Conservation (phyloP, 805 yeast genomes). For the Lipomyces kockii region DNA sequence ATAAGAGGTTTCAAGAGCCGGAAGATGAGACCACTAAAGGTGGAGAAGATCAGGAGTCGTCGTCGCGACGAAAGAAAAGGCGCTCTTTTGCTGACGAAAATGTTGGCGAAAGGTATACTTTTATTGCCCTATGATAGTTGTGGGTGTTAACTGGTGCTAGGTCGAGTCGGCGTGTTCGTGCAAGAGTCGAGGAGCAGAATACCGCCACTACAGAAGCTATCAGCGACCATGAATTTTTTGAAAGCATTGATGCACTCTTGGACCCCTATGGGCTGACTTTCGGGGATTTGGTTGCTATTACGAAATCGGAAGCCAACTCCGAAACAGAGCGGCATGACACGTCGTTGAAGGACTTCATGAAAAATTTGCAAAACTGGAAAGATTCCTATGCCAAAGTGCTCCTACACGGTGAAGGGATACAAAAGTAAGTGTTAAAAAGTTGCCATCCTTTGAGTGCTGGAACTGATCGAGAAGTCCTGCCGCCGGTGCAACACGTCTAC, state of each 20-base stretch:
- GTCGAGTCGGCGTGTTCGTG: slow-evolving; percentile 41
- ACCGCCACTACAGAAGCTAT: slow-evolving; percentile 30
- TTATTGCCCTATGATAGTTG: background rate
- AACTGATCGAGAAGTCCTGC: slow-evolving; percentile 11
- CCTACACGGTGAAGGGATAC: slow-evolving; percentile 32
- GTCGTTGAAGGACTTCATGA: slow-evolving; percentile 22
- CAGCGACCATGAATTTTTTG: slow-evolving; percentile 23
- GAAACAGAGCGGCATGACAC: slow-evolving; percentile 12
- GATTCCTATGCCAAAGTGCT: slow-evolving; percentile 22
- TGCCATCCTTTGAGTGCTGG: background rate
- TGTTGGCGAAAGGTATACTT: slow-evolving; percentile 15
- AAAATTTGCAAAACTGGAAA: slow-evolving; percentile 16
- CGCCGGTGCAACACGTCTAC: slow-evolving; percentile 14
- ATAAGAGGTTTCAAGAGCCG: background rate
- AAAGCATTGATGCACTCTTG: slow-evolving; percentile 19
- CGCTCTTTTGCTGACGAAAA: slow-evolving; percentile 23
- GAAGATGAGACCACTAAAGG: slow-evolving; percentile 1
- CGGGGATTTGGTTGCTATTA: slow-evolving; percentile 11
- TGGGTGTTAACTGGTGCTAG: slow-evolving; percentile 7
- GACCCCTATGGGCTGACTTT: slow-evolving; percentile 15
- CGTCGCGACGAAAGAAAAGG: slow-evolving; percentile 20
- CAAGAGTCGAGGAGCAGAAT: slow-evolving; percentile 38
- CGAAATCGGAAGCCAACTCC: slow-evolving; percentile 3
- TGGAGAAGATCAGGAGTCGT: slow-evolving; percentile 1
- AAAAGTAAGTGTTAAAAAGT: slow-evolving; percentile 8